A percentile compares a stretch with the other conserved stretches of the same genome.
Evolutionary conservation across 306 rosid species (phyloP).

Genomic region (Glycyrrhiza uralensis): DNA sequence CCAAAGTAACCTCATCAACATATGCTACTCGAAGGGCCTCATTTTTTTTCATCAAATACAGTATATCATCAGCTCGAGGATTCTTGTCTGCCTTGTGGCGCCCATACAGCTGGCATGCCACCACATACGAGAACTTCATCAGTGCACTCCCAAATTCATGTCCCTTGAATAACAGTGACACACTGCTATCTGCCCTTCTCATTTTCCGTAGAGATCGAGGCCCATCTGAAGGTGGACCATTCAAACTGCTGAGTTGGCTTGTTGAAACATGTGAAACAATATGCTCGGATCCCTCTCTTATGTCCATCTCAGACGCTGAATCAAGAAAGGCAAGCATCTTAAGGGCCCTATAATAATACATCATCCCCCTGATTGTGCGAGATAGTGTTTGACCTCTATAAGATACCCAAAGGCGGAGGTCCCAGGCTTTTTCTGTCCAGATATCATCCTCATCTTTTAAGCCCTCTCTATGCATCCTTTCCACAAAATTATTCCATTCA

Average conservation of each 20-base stretch:
- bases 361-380: slow-evolving; percentile 95
- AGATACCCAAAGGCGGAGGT: slow-evolving; percentile 89
- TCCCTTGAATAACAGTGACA: slow-evolving; percentile 57
- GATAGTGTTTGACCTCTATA: slow-evolving; percentile 92
- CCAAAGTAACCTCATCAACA: slow-evolving; percentile 71
- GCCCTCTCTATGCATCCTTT: slow-evolving; percentile 81
- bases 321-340: slow-evolving; percentile 88
- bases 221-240: slow-evolving; percentile 38
- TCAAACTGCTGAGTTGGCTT: slow-evolving; percentile 32
- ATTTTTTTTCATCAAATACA: slow-evolving; percentile 71
- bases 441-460: slow-evolving; percentile 62
- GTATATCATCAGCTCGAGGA: slow-evolving; percentile 79
- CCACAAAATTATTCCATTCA: slow-evolving; percentile 89
- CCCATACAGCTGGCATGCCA: slow-evolving; percentile 88
- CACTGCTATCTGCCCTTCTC: slow-evolving; percentile 50
- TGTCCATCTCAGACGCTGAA: slow-evolving; percentile 72
- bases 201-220: slow-evolving; percentile 41
- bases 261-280: slow-evolving; percentile 54
- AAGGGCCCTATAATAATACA: slow-evolving; percentile 90
- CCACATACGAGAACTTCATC: slow-evolving; percentile 90
- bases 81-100: slow-evolving; percentile 68
- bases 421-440: slow-evolving; percentile 51
- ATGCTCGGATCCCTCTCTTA: slow-evolving; percentile 48
- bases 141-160: slow-evolving; percentile 71
- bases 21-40: slow-evolving; percentile 97